These are phyloP conservation scores for Chaetomium strumarium DNA, from an alignment of 2,329 filamentous ascomycete species.

Conservation along the genomic window DNA sequence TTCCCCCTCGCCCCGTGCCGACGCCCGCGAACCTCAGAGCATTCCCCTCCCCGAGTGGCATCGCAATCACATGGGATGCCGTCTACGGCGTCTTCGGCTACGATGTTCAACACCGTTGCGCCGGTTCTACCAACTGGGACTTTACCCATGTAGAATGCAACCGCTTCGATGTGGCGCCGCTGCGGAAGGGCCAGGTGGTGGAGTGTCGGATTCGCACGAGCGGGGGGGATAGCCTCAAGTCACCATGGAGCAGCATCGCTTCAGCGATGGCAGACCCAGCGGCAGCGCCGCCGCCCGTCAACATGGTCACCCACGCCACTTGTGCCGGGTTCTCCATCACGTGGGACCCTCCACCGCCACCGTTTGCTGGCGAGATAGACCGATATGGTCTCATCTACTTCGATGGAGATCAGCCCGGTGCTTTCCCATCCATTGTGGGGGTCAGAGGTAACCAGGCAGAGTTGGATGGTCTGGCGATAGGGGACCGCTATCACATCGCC, in stretches of 20 bases:
- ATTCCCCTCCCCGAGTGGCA: conserved; percentile 8
- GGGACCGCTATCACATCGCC: conserved; percentile 14
- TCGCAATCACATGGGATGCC: conserved; percentile 22
- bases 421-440: conserved; percentile 4
- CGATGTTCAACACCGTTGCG: conserved; percentile 12
- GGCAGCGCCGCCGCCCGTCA: conserved; percentile 14
- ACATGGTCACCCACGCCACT: conserved; percentile 15
- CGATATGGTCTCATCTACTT: conserved; percentile 13
- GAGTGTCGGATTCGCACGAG: conserved; percentile 18
- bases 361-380: conserved; percentile 12
- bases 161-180: conserved; percentile 8
- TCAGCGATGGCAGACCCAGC: conserved; percentile 14
- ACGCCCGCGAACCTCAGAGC: conserved; percentile 17
- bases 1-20: conserved; percentile 20
- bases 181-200: conserved; percentile 7
- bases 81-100: conserved; percentile 26
- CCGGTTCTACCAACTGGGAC: not conserved
- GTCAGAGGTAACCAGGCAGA: not conserved
- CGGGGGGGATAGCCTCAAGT: conserved; percentile 14
- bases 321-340: conserved; percentile 5
- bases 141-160: not conserved
- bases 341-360: conserved; percentile 9
- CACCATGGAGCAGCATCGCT: conserved; percentile 12
- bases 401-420: conserved; percentile 11
- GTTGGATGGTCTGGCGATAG: conserved; percentile 4